Evolutionary conservation across 305 asterid species (phyloP).

Genomic region (Plantago coronopus): DNA sequence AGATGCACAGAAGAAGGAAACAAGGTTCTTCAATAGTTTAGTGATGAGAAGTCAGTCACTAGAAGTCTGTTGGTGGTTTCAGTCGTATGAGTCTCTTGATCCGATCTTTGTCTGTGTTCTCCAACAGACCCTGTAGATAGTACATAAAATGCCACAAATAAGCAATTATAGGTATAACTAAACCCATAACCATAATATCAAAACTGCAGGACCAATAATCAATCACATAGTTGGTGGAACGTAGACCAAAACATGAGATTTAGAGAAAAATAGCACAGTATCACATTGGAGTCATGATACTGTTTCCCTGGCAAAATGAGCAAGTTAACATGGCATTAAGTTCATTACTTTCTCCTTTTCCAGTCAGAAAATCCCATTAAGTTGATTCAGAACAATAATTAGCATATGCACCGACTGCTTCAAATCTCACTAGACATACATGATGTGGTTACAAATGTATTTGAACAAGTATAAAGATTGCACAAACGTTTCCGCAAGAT

Average conservation of each 20-base stretch:
- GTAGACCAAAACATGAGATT: no score
- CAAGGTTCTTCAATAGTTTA: conserved; percentile 11
- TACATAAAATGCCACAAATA: background rate
- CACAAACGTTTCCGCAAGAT: no score
- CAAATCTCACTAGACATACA: background rate
- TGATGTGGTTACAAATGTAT: background rate
- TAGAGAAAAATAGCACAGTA: background rate
- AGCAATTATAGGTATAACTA: background rate
- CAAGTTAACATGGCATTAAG: background rate
- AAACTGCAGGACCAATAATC: no score
- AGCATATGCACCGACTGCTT: no score
- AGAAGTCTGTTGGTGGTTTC: conserved; percentile 82
- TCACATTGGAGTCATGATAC: no score
- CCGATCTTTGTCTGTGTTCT: conserved; percentile 90
- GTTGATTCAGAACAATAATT: background rate
- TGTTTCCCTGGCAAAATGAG: background rate
- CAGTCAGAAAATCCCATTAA: background rate
- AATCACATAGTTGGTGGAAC: no score
- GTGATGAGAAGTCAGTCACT: conserved; percentile 14
- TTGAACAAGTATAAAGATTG: no score
- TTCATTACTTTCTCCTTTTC: background rate
- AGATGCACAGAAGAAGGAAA: background rate
- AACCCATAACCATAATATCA: no score
- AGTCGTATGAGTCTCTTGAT: conserved; percentile 74
- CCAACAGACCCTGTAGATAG: conserved; percentile 55